phyloP scores from a whole-genome alignment of 345 rosid species.

The Citrus maxima region DNA sequence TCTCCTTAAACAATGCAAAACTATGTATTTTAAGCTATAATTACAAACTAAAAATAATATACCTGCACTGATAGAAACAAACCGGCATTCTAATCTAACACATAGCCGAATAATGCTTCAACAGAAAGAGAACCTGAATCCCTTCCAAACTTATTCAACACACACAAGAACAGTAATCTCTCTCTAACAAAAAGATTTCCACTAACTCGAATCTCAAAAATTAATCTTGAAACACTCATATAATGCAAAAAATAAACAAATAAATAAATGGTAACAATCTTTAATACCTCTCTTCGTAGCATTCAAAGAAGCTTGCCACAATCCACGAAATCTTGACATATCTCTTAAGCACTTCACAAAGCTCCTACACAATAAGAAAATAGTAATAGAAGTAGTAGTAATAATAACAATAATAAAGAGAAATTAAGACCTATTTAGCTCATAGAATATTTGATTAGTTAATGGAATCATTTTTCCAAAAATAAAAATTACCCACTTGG shows the following conservation, averaged over 20 bases:
- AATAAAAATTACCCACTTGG: background rate
- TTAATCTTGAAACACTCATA: background rate
- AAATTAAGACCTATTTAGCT: background rate
- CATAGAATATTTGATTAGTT: background rate
- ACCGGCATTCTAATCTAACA: background rate
- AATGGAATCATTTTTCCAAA: background rate
- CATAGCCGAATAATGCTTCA: background rate
- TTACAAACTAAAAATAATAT: background rate
- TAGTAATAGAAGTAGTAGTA: background rate
- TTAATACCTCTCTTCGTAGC: conserved; percentile 77
- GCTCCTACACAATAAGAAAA: background rate
- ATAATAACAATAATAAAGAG: background rate
- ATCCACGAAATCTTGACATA: conserved; percentile 74
- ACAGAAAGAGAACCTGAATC: background rate
- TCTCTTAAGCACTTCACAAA: conserved; percentile 1
- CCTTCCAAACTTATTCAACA: background rate
- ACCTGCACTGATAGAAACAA: background rate
- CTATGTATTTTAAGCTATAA: background rate
- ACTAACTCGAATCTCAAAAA: background rate
- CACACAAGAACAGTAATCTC: background rate
- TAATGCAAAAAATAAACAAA: background rate
- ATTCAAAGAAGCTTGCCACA: conserved; percentile 75
- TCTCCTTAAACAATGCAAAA: background rate
- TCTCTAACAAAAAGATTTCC: background rate
- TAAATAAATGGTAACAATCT: background rate